Evolutionary conservation across 805 yeast species (phyloP), one percentile per base, ranked within the genome.

Genomic region (Brettanomyces nanus): DNA sequence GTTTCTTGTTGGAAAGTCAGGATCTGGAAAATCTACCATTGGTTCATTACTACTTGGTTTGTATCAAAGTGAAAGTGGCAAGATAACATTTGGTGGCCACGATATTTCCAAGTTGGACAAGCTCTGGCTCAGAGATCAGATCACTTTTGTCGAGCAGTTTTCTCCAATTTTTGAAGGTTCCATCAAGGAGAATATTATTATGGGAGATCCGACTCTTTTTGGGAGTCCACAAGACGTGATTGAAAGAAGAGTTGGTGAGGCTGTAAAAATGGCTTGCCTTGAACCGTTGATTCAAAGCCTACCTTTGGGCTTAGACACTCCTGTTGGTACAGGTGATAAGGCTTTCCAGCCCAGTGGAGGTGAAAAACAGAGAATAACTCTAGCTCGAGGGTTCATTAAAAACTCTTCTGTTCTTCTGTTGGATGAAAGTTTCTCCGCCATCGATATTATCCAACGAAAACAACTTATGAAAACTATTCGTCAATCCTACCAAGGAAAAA

Each of bases 11-110:
- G 99, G 99, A 1, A 68, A 70, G 43, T 87, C 97, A 0, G 99
- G 99, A 0, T 79, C 89, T 0, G 98, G 98, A 0, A 92, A 92
- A 56, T 90, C 97, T 0, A 82, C 97, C 0, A 43, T 92, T 2
- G 72, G 81, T 0, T 71, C 70, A 27, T 54, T 92, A 2, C 48
- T 92, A 1, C 54, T 82, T 38, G 71, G 71, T 20, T 68, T 85
- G 19, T 86, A 89, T 48, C 44, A 54, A 0, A 60, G 84, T 44
- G 43, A 54, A 0, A 39, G 54, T 0, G 98, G 98, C 0, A 39
- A 50, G 1, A 71, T 92, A 1, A 52, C 53, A 3, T 56, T 89
- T 10, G 87, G 77, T 53, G 80, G 74, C 0, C 51, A 59, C 33
- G 61, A 71, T 30, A 52, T 83, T 2, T 45, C 57, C 0, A 43